Evolutionary conservation across 352 stramenopile genomes (phyloP).

Genomic region (Plasmopara muralis): DNA sequence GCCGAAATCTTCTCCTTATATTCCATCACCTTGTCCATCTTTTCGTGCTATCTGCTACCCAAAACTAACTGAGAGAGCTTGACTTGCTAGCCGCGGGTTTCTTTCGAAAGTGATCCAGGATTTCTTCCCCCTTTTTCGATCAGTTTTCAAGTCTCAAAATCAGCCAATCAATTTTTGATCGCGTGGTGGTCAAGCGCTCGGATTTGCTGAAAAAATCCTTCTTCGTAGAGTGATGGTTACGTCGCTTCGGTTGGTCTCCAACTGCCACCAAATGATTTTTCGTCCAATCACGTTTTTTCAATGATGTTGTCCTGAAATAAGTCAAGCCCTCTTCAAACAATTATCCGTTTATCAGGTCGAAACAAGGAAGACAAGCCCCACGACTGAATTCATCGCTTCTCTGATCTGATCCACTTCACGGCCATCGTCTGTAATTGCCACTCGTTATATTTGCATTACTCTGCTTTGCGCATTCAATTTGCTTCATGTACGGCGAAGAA

Average conservation of each 20-base stretch:
- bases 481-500: slow-evolving; percentile 38
- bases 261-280: slow-evolving; percentile 18
- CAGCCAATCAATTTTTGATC: slow-evolving; percentile 19
- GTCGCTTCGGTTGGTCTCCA: slow-evolving; percentile 12
- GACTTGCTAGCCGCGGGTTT: slow-evolving; percentile 13
- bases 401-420: too few species aligned
- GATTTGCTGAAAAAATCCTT: slow-evolving; percentile 29
- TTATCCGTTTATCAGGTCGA: slow-evolving; percentile 11
- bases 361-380: slow-evolving; percentile 7
- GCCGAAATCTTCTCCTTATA: slow-evolving; percentile 81
- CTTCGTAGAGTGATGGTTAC: slow-evolving; percentile 16
- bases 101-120: slow-evolving; percentile 46
- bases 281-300: slow-evolving; percentile 21
- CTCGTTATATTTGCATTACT: not conserved
- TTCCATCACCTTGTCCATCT: slow-evolving; percentile 76
- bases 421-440: not conserved
- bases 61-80: not conserved
- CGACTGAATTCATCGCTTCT: slow-evolving; percentile 5
- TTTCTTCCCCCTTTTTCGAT: slow-evolving; percentile 10
- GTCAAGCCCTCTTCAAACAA: slow-evolving; percentile 11
- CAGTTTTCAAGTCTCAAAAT: slow-evolving; percentile 4
- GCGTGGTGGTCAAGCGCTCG: slow-evolving; percentile 6
- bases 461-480: slow-evolving; percentile 5
- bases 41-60: not conserved
- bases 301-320: slow-evolving; percentile 8